Conservation (phyloP, 108 stramenopile species). For the Schizochytrium sp. region DNA sequence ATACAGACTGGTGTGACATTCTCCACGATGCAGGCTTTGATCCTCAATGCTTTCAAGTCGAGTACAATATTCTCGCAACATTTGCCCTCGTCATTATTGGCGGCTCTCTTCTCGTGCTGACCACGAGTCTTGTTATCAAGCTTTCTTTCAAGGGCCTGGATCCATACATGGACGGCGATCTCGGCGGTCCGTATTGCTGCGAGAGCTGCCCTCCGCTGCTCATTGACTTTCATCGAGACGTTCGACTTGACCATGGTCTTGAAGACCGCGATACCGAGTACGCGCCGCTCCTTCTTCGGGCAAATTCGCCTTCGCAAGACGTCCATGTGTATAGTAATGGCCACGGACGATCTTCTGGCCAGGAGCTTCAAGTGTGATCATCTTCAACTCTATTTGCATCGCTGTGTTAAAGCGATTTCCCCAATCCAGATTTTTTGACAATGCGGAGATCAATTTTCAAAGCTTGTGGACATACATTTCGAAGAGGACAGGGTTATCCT, state of each 20-base stretch:
- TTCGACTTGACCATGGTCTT: background rate
- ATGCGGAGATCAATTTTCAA: too few species aligned
- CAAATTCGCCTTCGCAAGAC: background rate
- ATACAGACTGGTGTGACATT: background rate
- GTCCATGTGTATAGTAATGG: too few species aligned
- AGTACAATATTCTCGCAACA: background rate
- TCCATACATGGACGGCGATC: background rate
- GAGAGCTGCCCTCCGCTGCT: background rate
- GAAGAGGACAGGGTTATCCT: too few species aligned
- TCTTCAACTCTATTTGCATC: too few species aligned
- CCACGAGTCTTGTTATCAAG: background rate
- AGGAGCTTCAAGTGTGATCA: too few species aligned
- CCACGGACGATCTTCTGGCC: too few species aligned
- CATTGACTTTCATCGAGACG: background rate
- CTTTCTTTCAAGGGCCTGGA: background rate
- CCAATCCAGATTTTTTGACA: too few species aligned
- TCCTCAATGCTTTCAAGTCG: constrained; percentile 26
- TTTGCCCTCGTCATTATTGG: background rate
- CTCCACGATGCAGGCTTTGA: background rate
- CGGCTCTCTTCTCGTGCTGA: background rate
- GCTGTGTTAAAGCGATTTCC: too few species aligned
- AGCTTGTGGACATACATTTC: too few species aligned
- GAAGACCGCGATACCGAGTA: background rate
- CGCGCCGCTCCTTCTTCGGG: background rate
- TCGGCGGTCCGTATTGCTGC: background rate